phyloP scores from a whole-genome alignment of 2,329 filamentous ascomycete species.

The Proliferodiscus dingleyae region DNA sequence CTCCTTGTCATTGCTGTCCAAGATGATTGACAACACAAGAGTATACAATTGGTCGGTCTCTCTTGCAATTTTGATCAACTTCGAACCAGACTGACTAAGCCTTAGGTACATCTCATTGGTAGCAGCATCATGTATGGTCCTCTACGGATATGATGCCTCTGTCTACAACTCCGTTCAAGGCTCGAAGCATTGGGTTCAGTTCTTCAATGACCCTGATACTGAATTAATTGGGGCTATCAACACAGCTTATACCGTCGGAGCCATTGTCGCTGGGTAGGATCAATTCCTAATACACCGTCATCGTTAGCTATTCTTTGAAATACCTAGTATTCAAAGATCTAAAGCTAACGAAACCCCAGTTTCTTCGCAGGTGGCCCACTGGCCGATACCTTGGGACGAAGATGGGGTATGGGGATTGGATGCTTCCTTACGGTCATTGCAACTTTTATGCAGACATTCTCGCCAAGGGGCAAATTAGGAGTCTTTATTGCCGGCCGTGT shows the following conservation, averaged over 20 bases:
- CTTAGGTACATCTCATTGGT: conserved; percentile 62
- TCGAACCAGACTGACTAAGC: not conserved
- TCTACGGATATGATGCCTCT: conserved; percentile 71
- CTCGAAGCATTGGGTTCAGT: conserved; percentile 60
- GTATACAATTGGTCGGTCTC: conserved; percentile 6
- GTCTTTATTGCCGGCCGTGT: conserved; percentile 66
- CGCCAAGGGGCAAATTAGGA: conserved; percentile 55
- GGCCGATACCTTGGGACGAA: conserved; percentile 57
- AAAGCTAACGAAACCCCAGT: conserved; percentile 25
- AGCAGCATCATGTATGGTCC: conserved; percentile 68
- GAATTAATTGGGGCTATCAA: conserved; percentile 54
- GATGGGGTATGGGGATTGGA: conserved; percentile 60
- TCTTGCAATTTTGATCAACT: not conserved
- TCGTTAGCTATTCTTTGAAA: no score
- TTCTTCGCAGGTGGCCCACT: conserved; percentile 63
- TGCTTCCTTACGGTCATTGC: conserved; percentile 61
- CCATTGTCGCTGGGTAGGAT: conserved; percentile 53
- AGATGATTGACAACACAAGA: conserved; percentile 5
- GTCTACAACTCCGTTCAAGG: conserved; percentile 70
- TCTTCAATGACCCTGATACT: conserved; percentile 43
- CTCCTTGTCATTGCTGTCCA: no score
- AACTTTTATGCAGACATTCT: conserved; percentile 64
- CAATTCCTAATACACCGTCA: no score
- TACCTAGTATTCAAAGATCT: no score
- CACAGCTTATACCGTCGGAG: conserved; percentile 66